Percentiles rank a stretch among this genome's conserved stretches.
Evolutionary conservation across 805 yeast species (phyloP).

Genomic region (Metschnikowia anglica): DNA sequence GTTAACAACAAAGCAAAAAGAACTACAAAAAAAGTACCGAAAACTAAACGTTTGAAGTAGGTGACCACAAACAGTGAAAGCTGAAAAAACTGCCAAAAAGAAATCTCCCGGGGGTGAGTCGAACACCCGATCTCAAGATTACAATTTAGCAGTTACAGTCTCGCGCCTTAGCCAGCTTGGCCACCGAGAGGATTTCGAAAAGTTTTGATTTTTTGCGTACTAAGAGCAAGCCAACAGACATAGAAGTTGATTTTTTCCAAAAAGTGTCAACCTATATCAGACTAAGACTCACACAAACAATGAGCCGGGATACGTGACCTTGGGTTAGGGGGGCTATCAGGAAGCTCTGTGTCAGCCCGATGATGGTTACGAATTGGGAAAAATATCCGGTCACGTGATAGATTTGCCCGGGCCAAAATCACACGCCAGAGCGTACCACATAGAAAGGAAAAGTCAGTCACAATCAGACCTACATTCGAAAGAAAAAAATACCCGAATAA

Average conservation of each 20-base stretch:
- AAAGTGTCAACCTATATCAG: no score
- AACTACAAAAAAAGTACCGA: conserved; percentile 10
- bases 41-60: background rate
- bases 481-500: background rate
- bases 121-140: conserved; percentile 53
- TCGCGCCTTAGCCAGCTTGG: conserved; percentile 54
- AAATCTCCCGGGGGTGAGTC: conserved; percentile 52
- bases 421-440: no score
- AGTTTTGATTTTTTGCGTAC: background rate
- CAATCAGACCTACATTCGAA: background rate
- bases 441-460: no score
- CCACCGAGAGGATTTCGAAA: conserved; percentile 40
- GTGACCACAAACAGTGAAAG: background rate
- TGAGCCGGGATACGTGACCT: no score
- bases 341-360: no score
- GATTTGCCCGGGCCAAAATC: no score
- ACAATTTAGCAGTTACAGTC: conserved; percentile 46
- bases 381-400: no score
- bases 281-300: no score
- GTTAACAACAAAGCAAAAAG: no score
- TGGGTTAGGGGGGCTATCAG: background rate
- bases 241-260: no score
- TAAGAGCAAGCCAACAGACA: background rate
- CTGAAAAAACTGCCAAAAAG: conserved; percentile 8
- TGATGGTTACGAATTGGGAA: no score